Conservation (phyloP, 208 protist species). For the Borovskyia barvae region DNA sequence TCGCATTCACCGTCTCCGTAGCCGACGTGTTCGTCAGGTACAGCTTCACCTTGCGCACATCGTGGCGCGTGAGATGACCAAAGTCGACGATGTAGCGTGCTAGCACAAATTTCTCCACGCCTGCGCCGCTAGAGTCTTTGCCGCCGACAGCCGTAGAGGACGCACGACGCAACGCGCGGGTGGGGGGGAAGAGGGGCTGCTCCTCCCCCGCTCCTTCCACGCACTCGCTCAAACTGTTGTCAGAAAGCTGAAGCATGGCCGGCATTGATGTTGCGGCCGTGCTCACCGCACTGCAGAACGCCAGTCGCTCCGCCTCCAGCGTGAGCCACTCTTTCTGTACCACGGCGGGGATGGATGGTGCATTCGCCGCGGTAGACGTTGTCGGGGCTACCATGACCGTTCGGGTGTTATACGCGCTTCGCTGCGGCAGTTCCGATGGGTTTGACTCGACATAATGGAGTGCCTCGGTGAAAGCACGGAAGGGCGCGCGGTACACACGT, state of each 20-base stretch:
- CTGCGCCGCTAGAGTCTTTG: not conserved
- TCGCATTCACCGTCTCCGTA: slow-evolving; percentile 50
- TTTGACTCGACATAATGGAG: slow-evolving; percentile 15
- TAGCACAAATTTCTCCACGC: slow-evolving; percentile 64
- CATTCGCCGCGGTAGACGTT: not conserved
- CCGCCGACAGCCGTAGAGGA: slow-evolving; percentile 39
- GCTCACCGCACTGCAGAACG: slow-evolving; percentile 51
- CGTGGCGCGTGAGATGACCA: slow-evolving; percentile 91
- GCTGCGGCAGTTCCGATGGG: not conserved
- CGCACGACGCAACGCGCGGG: slow-evolving; percentile 44
- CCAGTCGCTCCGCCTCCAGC: slow-evolving; percentile 76
- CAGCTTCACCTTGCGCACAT: slow-evolving; percentile 73
- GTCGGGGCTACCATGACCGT: not conserved
- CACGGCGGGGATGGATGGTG: slow-evolving; percentile 6
- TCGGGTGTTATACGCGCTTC: slow-evolving; percentile 8
- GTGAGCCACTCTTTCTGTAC: slow-evolving; percentile 20
- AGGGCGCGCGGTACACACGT: slow-evolving; percentile 7
- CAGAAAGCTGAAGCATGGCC: not conserved
- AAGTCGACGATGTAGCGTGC: slow-evolving; percentile 92
- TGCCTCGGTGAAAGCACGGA: slow-evolving; percentile 13
- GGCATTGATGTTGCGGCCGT: not conserved
- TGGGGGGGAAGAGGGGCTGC: slow-evolving; percentile 12
- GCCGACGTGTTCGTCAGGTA: slow-evolving; percentile 85
- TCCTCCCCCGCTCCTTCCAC: not conserved
- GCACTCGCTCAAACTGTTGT: not conserved